These are phyloP conservation scores for Aethionema arabicum DNA, from an alignment of 345 rosid genomes.

Conservation along the genomic window DNA sequence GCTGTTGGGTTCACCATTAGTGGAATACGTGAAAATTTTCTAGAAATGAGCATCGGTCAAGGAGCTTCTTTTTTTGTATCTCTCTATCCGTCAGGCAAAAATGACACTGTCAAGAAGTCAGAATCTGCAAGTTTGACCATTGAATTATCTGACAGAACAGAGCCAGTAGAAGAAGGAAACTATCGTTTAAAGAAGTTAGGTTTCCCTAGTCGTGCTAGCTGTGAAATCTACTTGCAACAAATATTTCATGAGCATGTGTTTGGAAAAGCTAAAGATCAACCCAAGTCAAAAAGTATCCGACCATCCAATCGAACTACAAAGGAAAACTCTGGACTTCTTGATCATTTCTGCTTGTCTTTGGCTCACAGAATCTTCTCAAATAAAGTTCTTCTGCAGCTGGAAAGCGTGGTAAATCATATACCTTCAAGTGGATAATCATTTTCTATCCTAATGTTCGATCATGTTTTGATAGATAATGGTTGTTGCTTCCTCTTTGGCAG, in stretches of 20 bases:
- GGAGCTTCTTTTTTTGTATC: constrained; percentile 75
- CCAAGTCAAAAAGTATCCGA: constrained; percentile 41
- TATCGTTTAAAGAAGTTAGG: constrained; percentile 39
- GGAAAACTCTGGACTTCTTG: constrained; percentile 64
- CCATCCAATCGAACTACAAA: constrained; percentile 50
- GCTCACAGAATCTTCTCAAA: constrained; percentile 80
- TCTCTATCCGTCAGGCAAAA: constrained; percentile 52
- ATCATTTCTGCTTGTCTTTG: constrained; percentile 84
- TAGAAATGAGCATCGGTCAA: constrained; percentile 69
- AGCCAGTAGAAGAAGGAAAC: constrained; percentile 40
- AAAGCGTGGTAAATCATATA: constrained; percentile 59
- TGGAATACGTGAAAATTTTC: constrained; percentile 78
- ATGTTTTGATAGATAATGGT: not conserved
- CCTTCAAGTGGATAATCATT: constrained; percentile 20
- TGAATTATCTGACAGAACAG: constrained; percentile 51
- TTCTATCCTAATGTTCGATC: not conserved
- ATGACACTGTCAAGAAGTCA: constrained; percentile 34
- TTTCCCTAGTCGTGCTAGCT: constrained; percentile 57
- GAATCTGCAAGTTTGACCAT: constrained; percentile 42
- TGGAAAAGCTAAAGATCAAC: constrained; percentile 50
- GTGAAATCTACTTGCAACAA: constrained; percentile 81
- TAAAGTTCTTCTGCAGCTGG: constrained; percentile 69
- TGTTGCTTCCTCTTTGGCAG: constrained; percentile 37
- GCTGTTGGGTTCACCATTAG: constrained; percentile 71
- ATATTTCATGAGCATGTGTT: constrained; percentile 69